phyloP scores from a whole-genome alignment of 306 rosid genomes.

The Mucuna pruriens region DNA sequence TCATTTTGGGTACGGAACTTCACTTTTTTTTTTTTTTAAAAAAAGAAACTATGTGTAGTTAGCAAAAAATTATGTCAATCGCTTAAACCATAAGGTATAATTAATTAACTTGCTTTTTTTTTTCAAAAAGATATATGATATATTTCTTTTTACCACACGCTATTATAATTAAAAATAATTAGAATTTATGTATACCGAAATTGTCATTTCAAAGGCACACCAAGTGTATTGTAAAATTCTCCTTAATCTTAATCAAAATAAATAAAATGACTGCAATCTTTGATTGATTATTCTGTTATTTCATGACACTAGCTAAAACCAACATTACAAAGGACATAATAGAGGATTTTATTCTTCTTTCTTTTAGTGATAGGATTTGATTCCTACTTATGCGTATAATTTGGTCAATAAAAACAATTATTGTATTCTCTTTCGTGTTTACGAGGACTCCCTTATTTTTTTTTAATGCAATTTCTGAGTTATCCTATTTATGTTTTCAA shows the following conservation, averaged over 20 bases:
- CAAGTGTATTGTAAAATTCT: neutral
- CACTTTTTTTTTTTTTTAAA: neutral
- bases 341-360: constrained; percentile 45
- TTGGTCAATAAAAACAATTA: constrained; percentile 13
- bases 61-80: neutral
- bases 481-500: constrained; percentile 8
- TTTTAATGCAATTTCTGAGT: neutral
- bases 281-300: neutral
- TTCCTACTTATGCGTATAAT: constrained; percentile 22
- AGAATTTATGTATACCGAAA: neutral
- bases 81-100: neutral
- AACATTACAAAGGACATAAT: constrained; percentile 36
- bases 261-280: neutral
- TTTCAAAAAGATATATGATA: neutral
- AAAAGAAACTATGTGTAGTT: no score
- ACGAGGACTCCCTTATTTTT: neutral
- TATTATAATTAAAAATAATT: neutral
- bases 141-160: neutral
- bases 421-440: constrained; percentile 6
- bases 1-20: neutral
- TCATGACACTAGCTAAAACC: neutral
- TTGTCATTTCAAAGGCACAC: neutral
- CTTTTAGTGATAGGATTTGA: constrained; percentile 38
- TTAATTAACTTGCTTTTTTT: neutral
- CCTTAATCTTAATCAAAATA: neutral